Evolutionary conservation across 257 asterid genomes (phyloP).

Genomic region (Eucommia ulmoides): DNA sequence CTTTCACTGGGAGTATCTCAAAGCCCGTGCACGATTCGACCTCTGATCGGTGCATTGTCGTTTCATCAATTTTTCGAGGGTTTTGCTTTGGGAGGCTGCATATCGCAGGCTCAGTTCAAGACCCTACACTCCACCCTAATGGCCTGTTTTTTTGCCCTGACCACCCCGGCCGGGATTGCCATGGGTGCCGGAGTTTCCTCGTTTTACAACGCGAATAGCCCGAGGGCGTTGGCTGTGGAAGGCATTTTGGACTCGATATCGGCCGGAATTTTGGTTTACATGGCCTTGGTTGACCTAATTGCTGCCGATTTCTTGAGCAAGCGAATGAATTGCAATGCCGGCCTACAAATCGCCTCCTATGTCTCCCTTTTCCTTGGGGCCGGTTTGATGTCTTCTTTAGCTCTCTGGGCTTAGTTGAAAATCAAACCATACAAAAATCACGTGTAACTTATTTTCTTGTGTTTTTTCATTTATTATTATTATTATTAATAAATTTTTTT

Average conservation of each 20-base stretch:
- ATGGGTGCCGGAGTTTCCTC: conserved; percentile 57
- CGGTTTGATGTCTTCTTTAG: conserved; percentile 66
- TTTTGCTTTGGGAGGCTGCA: conserved; percentile 92
- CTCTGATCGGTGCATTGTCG: conserved; percentile 72
- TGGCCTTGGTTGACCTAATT: conserved; percentile 73
- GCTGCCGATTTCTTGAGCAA: conserved; percentile 96
- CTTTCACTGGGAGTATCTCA: too few species aligned
- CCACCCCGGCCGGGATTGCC: conserved; percentile 77
- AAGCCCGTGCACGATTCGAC: conserved; percentile 85
- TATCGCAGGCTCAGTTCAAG: conserved; percentile 62
- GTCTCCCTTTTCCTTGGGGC: conserved; percentile 80
- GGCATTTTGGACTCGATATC: conserved; percentile 73
- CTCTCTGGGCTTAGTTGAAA: conserved; percentile 83
- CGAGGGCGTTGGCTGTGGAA: conserved; percentile 59
- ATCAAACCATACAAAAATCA: too few species aligned
- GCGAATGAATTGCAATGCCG: conserved; percentile 80
- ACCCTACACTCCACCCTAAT: conserved; percentile 47
- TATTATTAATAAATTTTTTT: too few species aligned
- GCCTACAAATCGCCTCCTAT: conserved; percentile 69
- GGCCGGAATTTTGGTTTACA: conserved; percentile 97
- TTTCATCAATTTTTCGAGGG: conserved; percentile 95
- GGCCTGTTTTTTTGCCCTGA: conserved; percentile 83
- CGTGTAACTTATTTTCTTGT: too few species aligned
- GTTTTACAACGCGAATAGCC: conserved; percentile 57
- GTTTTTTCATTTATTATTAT: too few species aligned